phyloP scores from a whole-genome alignment of 108 stramenopile genomes.

The Cyclotella atomus region DNA sequence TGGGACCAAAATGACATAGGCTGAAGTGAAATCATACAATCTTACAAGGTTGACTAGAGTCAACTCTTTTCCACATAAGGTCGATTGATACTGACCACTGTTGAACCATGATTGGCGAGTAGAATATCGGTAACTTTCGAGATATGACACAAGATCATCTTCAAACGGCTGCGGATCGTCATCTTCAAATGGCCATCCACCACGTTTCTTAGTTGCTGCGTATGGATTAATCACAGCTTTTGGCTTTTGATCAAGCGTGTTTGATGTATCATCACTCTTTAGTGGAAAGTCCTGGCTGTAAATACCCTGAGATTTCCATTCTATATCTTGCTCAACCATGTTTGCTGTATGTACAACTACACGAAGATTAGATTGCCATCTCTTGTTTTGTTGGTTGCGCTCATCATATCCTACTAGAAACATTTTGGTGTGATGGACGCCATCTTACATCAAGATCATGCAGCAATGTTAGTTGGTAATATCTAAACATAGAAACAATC shows the following conservation, averaged over 20 bases:
- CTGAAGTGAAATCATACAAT: slow-evolving; percentile 71
- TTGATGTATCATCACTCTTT: slow-evolving; percentile 33
- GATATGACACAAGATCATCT: slow-evolving; percentile 63
- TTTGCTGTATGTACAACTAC: slow-evolving; percentile 83
- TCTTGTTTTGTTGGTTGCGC: slow-evolving; percentile 7
- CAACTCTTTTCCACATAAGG: slow-evolving; percentile 37
- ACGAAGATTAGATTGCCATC: slow-evolving; percentile 41
- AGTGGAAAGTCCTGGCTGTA: slow-evolving; percentile 78
- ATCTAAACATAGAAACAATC: slow-evolving; percentile 20
- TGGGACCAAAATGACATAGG: slow-evolving; percentile 69
- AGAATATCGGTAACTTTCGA: slow-evolving; percentile 62
- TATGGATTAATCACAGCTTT: slow-evolving; percentile 16
- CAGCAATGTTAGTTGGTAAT: slow-evolving; percentile 10
- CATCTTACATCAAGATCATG: slow-evolving; percentile 15
- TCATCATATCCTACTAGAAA: slow-evolving; percentile 67
- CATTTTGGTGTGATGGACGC: slow-evolving; percentile 85
- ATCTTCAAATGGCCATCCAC: slow-evolving; percentile 32
- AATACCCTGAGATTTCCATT: slow-evolving; percentile 63
- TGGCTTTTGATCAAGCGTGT: neutral
- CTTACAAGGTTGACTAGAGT: slow-evolving; percentile 38
- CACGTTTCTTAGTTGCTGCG: slow-evolving; percentile 11
- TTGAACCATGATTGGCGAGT: slow-evolving; percentile 45
- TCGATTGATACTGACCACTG: neutral
- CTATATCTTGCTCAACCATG: slow-evolving; percentile 56
- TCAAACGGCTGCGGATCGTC: slow-evolving; percentile 55